These are phyloP conservation scores for Scalesia atractyloides DNA, from an alignment of 129 eudicot species.

Conservation along the genomic window DNA sequence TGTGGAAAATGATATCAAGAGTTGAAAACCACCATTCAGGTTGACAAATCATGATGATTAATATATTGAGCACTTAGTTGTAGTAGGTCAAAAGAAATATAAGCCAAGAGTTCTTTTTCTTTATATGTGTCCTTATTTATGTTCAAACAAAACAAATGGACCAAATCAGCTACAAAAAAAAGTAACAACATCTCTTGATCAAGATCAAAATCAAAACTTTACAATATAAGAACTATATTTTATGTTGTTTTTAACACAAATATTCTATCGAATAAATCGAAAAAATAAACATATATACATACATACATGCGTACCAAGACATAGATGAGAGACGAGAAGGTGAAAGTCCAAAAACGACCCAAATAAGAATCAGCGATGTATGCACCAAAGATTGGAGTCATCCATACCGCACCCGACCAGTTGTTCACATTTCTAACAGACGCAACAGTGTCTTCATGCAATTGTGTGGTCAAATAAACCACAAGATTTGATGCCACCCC, in stretches of 20 bases:
- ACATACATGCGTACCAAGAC: constrained; percentile 52
- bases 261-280: not conserved
- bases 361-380: constrained; percentile 85
- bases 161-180: constrained; percentile 20
- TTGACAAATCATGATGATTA: constrained; percentile 30
- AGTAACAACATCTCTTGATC: constrained; percentile 6
- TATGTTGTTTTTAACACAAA: not conserved
- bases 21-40: constrained; percentile 22
- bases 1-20: not conserved
- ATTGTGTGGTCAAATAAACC: constrained; percentile 83
- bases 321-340: constrained; percentile 74
- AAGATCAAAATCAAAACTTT: constrained; percentile 13
- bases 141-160: constrained; percentile 31
- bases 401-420: constrained; percentile 94
- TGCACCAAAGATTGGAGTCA: constrained; percentile 90
- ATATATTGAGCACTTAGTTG: constrained; percentile 14
- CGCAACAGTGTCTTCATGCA: constrained; percentile 88
- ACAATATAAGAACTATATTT: constrained; percentile 1
- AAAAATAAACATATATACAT: not conserved
- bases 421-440: constrained; percentile 91
- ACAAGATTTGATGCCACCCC: constrained; percentile 95
- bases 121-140: not conserved
- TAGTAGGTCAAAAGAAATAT: constrained; percentile 26
- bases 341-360: constrained; percentile 98
- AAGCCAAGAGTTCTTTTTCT: constrained; percentile 23